phyloP scores from a whole-genome alignment of 139 green algal genomes.

The Picochlorum sp. region DNA sequence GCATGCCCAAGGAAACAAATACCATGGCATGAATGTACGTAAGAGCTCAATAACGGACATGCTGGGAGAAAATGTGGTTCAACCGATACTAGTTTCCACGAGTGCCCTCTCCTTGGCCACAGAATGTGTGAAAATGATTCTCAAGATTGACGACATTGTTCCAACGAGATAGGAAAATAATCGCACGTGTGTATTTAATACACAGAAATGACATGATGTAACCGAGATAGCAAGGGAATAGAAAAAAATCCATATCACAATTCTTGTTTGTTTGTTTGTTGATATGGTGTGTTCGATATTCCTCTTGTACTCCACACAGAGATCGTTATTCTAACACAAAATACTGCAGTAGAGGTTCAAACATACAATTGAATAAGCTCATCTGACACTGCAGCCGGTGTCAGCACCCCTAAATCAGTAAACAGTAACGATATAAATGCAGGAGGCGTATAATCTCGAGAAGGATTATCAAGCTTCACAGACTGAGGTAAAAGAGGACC shows the following conservation, averaged over 20 bases:
- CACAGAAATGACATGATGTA: too few species aligned
- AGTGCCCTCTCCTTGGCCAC: conserved; percentile 84
- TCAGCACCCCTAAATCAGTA: conserved; percentile 80
- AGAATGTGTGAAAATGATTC: conserved; percentile 92
- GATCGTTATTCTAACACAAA: neutral
- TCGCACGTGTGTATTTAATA: too few species aligned
- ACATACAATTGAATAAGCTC: conserved; percentile 94
- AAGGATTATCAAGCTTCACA: conserved; percentile 66
- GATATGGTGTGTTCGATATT: neutral
- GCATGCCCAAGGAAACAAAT: conserved; percentile 67
- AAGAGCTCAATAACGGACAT: conserved; percentile 63
- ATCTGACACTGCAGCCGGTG: conserved; percentile 85
- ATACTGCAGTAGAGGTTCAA: conserved; percentile 10
- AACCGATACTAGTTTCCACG: conserved; percentile 88
- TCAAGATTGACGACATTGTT: conserved; percentile 98
- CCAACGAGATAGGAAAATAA: conserved; percentile 34
- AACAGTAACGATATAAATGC: conserved; percentile 78
- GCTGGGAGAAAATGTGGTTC: conserved; percentile 89
- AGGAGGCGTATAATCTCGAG: conserved; percentile 88
- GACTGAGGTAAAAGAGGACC: conserved; percentile 54
- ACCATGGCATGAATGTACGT: conserved; percentile 72
- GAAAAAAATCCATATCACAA: too few species aligned
- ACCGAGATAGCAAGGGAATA: too few species aligned
- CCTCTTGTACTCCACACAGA: neutral
- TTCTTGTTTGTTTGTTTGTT: neutral